These are phyloP conservation scores for Spathaspora sp. DNA, from an alignment of 1,139 yeast species.

Conservation along the genomic window DNA sequence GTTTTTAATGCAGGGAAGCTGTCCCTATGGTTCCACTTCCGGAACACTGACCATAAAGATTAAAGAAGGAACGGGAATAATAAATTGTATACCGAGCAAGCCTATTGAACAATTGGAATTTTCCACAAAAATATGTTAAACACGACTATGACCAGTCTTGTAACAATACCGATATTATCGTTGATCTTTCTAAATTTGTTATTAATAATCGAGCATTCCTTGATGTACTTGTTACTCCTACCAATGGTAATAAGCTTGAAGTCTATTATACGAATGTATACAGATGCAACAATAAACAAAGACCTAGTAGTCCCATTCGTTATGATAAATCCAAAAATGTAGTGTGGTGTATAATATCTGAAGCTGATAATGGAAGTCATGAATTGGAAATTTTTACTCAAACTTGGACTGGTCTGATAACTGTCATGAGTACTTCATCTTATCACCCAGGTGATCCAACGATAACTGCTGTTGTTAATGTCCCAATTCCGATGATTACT, in stretches of 20 bases:
- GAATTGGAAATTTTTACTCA: constrained; percentile 20
- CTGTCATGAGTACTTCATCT: too few species aligned
- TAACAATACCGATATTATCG: too few species aligned
- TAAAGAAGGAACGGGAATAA: too few species aligned
- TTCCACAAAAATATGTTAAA: constrained; percentile 14
- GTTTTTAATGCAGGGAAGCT: constrained; percentile 16
- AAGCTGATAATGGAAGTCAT: constrained; percentile 15
- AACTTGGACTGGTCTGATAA: constrained; percentile 27
- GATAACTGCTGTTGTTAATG: constrained; percentile 17
- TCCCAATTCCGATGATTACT: constrained; percentile 24
- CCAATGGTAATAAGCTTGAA: neutral
- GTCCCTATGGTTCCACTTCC: too few species aligned
- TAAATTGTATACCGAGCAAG: too few species aligned
- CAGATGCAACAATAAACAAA: too few species aligned
- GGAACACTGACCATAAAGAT: too few species aligned
- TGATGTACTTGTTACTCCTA: constrained; percentile 15
- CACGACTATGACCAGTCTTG: too few species aligned
- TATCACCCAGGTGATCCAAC: constrained; percentile 14
- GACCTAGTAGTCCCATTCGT: too few species aligned
- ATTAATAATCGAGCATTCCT: constrained; percentile 34
- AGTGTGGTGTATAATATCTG: too few species aligned
- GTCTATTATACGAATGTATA: constrained; percentile 11
- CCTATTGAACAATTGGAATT: constrained; percentile 26
- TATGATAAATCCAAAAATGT: too few species aligned
- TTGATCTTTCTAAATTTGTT: constrained; percentile 26